Base-by-base conservation (phyloP, 2,329 filamentous ascomycete genomes). In the Scolecobasidium constrictum region DNA sequence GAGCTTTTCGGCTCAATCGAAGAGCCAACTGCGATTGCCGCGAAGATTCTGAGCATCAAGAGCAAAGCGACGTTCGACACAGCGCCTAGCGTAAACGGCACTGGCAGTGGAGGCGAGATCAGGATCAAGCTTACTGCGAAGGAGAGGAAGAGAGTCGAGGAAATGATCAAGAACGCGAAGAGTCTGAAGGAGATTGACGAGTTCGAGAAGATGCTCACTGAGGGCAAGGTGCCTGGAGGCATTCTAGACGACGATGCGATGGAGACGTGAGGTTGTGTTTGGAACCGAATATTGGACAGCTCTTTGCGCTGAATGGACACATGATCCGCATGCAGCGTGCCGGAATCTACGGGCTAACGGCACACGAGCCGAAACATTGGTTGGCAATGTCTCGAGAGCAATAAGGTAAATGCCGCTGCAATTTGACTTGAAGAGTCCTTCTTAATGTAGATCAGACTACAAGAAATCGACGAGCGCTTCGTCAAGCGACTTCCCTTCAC, bases 121-220 rank as follows among this genome's bases (percentile, higher is more conserved):
- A 17, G 41, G n/a, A 84, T 90, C 53, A 85, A 88, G 64, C 69
- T 94, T 52, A 95, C 88, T 3, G 86, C 90, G 28, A 80, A 80
- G 57, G 92, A 98, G 73, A 83, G 82, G 69, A 83, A 82, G 70
- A 76, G 78, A 49, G 76, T 96, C 47, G 81, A 93, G 64, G 81
- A 86, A 56, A 73, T 90, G 66, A 94, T 98, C 61, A 79, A 79
- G 63, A 86, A 85, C 56, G 90, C 92, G 4, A 87, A 82, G 60
- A 94, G 83, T 56, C 61, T 98, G 56, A 82, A 87, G 52, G 92
- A 96, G 66, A 93, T 98, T 58, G 81, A 86, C 45, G 74, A 78
- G 51, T 62, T 98, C 57, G 92, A 98, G 69, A 94, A 90, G 68
- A 86, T 92, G 62, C 66, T 96, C 50, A 84, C 85, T 48, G 90